Evolutionary conservation across 1,139 yeast genomes (phyloP).

Genomic region (Meyerozyma athensensis): DNA sequence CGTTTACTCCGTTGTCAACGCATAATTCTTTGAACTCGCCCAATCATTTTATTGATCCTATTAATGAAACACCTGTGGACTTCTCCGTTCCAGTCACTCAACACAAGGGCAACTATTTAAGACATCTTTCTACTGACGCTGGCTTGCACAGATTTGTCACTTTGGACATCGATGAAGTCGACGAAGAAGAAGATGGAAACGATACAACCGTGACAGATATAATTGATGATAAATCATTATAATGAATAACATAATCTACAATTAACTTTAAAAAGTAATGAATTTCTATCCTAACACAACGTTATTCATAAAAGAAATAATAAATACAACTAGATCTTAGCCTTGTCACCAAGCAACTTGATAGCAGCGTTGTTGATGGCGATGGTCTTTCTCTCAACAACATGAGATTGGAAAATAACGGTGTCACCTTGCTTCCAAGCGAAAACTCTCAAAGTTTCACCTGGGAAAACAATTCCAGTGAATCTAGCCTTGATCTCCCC

Average conservation of each 20-base stretch:
- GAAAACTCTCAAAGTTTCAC: conserved; percentile 75
- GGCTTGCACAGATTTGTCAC: conserved; percentile 20
- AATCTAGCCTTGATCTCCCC: conserved; percentile 88
- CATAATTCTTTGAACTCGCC: conserved; percentile 20
- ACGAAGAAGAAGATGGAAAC: conserved; percentile 18
- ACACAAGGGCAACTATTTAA: conserved; percentile 19
- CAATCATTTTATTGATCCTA: conserved; percentile 28
- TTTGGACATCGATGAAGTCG: conserved; percentile 25
- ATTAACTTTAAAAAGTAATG: conserved; percentile 1
- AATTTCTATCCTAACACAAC: conserved; percentile 1
- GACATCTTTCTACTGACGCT: conserved; percentile 21
- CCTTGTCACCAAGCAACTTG: conserved; percentile 48
- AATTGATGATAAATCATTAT: conserved; percentile 1
- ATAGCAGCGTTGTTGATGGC: conserved; percentile 90
- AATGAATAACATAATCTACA: neutral
- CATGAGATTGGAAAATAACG: conserved; percentile 79
- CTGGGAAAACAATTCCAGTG: conserved; percentile 94
- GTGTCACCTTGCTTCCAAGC: conserved; percentile 79
- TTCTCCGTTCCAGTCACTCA: conserved; percentile 26
- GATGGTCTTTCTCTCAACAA: conserved; percentile 69
- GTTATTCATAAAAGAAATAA: conserved; percentile 4
- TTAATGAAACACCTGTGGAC: conserved; percentile 41
- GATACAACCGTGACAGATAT: conserved; percentile 1
- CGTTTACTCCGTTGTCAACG: conserved; percentile 29
- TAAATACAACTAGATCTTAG: conserved; percentile 29